Base-by-base conservation (phyloP, 805 yeast genomes). In the Kazachstania psychrophila region DNA sequence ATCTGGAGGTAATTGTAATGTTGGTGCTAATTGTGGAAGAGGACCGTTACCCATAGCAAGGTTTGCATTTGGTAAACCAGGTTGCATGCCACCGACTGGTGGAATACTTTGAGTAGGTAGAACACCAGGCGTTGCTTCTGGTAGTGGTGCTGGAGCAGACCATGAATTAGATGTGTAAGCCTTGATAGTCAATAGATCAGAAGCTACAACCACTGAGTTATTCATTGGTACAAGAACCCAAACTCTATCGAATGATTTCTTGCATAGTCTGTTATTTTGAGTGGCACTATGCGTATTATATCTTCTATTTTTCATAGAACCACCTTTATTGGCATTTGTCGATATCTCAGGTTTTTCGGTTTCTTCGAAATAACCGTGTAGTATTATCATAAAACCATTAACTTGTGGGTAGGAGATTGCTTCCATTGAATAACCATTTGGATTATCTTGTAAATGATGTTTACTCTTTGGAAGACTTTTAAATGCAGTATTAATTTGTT, bases 331-430 rank as follows among this genome's bases (percentile, higher is more conserved):
- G 14, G 36, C 42, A 32, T 45, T 47, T 15, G 55, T 38, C 30
- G 59, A 64, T 5, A 49, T 33, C 23, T 69, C 72, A 1, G 88
- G 86, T 15, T 65, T 67, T 0, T 65, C 77, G 16, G 61, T 56
- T 59, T 92, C 97, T 34, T 75, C 77, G 53, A 75, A 89, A 40
- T 73, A 78, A 4, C 98, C 98, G 62, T 92, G 98, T 12, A 89
- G 61, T 0, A 76, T 67, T 31, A 89, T 72, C 51, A 83, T 68
- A 49, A 92, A 75, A 5, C 95, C 96, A 35, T 77, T 73, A 20
- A 87, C 72, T 33, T 73, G 77, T 6, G 84, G 77, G 39, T 68
- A 72, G 18, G 87, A 72, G 66, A 80, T 76, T 2, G 84, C 70
- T 54, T 92, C 96, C 62, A 88, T 72, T 18, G 94, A 72, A 50